Base-by-base conservation (phyloP, 345 rosid genomes). In the Lepidium africanum region DNA sequence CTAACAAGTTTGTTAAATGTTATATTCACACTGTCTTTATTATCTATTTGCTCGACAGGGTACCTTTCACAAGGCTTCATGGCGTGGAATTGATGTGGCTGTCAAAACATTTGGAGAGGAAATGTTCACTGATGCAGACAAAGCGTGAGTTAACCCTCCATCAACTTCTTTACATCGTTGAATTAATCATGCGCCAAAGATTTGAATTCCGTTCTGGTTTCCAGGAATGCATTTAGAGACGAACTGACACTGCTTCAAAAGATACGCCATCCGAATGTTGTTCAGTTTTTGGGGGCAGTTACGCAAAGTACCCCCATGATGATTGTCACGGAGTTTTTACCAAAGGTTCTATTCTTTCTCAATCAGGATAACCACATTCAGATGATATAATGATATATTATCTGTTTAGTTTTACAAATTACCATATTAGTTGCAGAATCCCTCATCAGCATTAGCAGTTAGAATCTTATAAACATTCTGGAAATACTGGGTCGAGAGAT, bases 261-360 rank as follows among this genome's bases (percentile, higher is more conserved):
- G 84, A 77, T 87, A 69, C 91, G 89, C 23, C 94, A 86, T 77
- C 97, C 94, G 14, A 90, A 87, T 76, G 90, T 90, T 57, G 97
- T 90, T 49, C 97, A 87, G 79, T 90, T 90, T 79, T 48, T 87
- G 69, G 92, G 94, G 60, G 97, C 97, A 71, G 92, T 90, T 51
- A 90, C 97, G 35, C 94, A 90, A 71, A 84, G 92, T 76, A 84
- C 83, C 72, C 94, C 92, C 11, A 90, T 90, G 97, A 86, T 86
- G 86, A 87, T 87, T 65, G 87, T 90, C 72, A 90, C 94, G 9
- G 94, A 90, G 52, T 90, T 81, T 79, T 75, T 87, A 73, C 82
- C 84, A 1, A 83, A 86, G 92, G 97, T 90, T 66, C 7, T 13
- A 38, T 50, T 56, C 67, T 75, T 56, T 63, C 56, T 67, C 30